phyloP scores from a whole-genome alignment of 2,329 filamentous ascomycete species.

The Grosmannia huntii region DNA sequence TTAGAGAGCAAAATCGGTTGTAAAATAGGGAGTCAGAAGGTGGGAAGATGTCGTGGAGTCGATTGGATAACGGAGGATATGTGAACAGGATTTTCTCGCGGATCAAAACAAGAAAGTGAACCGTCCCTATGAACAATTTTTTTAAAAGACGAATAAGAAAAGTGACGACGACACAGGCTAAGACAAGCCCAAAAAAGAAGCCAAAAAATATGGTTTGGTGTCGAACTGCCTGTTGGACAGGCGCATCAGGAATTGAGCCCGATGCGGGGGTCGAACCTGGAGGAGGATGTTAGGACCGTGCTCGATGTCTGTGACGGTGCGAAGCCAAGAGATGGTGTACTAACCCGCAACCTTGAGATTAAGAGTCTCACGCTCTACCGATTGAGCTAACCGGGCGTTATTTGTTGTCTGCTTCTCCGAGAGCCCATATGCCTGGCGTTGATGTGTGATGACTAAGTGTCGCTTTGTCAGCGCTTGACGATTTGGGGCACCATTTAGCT shows the following conservation, averaged over 20 bases:
- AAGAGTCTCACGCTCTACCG: constrained; percentile 64
- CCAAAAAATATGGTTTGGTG: constrained; percentile 5
- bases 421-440: not conserved
- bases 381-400: constrained; percentile 49
- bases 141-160: too few species aligned
- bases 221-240: constrained; percentile 6
- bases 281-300: not conserved
- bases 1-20: too few species aligned
- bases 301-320: too few species aligned
- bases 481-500: too few species aligned
- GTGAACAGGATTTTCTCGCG: too few species aligned
- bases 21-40: too few species aligned
- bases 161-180: too few species aligned
- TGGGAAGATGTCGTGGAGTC: too few species aligned
- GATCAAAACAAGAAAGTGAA: not conserved
- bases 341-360: constrained; percentile 24
- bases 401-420: not conserved
- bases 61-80: too few species aligned
- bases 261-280: constrained; percentile 30
- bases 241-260: constrained; percentile 29
- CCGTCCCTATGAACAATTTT: too few species aligned
- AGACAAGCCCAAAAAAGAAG: too few species aligned
- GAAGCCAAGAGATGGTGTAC: not conserved
- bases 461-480: not conserved
- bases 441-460: not conserved